phyloP scores from a whole-genome alignment of 2,329 filamentous ascomycete species.

The Colletotrichum euphorbiae region DNA sequence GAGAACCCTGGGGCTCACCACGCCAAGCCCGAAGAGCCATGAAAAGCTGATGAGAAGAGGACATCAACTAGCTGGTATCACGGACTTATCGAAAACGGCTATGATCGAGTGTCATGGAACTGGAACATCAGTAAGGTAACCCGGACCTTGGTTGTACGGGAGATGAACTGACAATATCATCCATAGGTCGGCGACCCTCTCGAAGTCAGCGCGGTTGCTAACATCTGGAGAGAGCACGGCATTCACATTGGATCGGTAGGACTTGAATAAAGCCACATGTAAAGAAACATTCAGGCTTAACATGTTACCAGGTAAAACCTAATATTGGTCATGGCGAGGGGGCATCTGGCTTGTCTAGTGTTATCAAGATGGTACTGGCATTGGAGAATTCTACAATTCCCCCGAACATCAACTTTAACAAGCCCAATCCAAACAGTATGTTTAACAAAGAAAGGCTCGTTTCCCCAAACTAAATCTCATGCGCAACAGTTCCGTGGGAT shows the following conservation, averaged over 20 bases:
- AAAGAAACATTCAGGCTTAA: background rate
- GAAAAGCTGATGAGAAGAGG: conserved; percentile 50
- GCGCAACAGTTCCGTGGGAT: conserved; percentile 38
- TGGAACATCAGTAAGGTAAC: conserved; percentile 50
- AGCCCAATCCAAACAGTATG: conserved; percentile 45
- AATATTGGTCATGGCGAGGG: conserved; percentile 59
- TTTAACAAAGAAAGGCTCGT: no score
- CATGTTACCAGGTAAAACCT: conserved; percentile 47
- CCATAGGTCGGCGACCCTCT: conserved; percentile 60
- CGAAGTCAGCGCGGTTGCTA: conserved; percentile 50
- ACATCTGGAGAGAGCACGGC: conserved; percentile 45
- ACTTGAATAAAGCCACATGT: no score
- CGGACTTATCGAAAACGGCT: conserved; percentile 43
- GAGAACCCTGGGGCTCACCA: conserved; percentile 52
- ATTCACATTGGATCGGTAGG: conserved; percentile 45
- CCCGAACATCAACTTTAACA: conserved; percentile 52
- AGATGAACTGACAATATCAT: background rate
- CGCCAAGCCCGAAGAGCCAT: conserved; percentile 52
- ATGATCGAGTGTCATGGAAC: conserved; percentile 56
- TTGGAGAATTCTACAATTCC: conserved; percentile 55
- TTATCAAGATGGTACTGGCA: conserved; percentile 58
- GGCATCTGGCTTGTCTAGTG: conserved; percentile 54
- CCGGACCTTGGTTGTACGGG: no score
- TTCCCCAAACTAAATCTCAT: background rate
- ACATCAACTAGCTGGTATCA: conserved; percentile 49